phyloP scores from a whole-genome alignment of 805 yeast species.

The Cephaloascus albidus region DNA sequence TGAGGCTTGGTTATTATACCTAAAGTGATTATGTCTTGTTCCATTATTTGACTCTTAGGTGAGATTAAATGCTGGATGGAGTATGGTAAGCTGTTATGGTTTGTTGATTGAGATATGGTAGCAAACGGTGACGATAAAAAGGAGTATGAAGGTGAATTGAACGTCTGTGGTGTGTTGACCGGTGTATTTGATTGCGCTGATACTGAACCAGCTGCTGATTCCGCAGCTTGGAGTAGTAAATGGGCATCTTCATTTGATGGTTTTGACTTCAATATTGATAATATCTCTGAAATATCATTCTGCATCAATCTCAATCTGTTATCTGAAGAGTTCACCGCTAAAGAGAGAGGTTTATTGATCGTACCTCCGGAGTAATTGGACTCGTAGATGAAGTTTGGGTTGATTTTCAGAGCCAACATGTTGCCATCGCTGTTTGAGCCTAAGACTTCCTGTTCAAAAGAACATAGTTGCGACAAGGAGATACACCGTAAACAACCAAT shows the following conservation, averaged over 20 bases:
- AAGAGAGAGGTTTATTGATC: conserved; percentile 1
- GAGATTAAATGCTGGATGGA: conserved; percentile 22
- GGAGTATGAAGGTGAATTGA: conserved; percentile 26
- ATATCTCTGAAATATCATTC: conserved; percentile 23
- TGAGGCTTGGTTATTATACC: conserved; percentile 40
- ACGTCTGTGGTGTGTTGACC: conserved; percentile 8
- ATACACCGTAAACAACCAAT: conserved; percentile 50
- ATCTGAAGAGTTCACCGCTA: conserved; percentile 3
- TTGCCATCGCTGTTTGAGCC: neutral
- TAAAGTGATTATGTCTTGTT: conserved; percentile 39
- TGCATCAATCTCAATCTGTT: conserved; percentile 22
- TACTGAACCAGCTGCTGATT: conserved; percentile 11
- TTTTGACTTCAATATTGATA: conserved; percentile 13
- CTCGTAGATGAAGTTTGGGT: neutral
- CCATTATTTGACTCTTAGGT: conserved; percentile 9
- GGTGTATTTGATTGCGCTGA: conserved; percentile 5
- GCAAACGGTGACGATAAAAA: conserved; percentile 34
- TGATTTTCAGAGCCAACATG: neutral
- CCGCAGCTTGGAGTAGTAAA: conserved; percentile 16
- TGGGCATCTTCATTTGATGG: conserved; percentile 11
- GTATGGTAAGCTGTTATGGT: conserved; percentile 17
- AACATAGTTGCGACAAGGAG: conserved; percentile 42
- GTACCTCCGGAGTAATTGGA: conserved; percentile 2
- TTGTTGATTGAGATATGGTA: conserved; percentile 23
- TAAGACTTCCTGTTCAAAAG: conserved; percentile 27